Percentiles rank a stretch among this genome's conserved stretches.
These are phyloP conservation scores for Cichorium intybus DNA, from an alignment of 140 eudicot species.

Conservation along the genomic window DNA sequence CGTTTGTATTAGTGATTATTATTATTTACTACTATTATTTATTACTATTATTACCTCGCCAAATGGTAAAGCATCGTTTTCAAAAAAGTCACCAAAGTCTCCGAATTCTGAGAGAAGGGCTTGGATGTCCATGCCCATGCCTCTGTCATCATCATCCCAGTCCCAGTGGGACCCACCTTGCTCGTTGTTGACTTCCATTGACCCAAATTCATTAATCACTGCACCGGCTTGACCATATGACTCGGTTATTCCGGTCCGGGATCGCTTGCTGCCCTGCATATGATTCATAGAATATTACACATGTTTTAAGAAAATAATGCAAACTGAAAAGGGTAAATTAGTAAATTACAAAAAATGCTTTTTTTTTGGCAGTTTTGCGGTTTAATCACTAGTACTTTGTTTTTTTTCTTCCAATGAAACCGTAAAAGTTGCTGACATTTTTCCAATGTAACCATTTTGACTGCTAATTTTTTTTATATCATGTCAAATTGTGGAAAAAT, in stretches of 20 bases:
- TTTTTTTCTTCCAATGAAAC: too few relatives aligned
- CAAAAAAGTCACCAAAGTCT: constrained; percentile 97
- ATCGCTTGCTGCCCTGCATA: constrained; percentile 78
- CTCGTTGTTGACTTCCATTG: constrained; percentile 69
- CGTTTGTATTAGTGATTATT: too few relatives aligned
- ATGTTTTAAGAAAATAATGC: background rate
- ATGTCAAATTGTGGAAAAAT: too few relatives aligned
- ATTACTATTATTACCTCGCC: constrained; percentile 68
- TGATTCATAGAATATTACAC: background rate
- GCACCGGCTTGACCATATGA: constrained; percentile 73
- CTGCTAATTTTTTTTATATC: too few relatives aligned
- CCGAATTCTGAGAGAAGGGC: constrained; percentile 95
- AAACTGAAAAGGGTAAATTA: too few relatives aligned
- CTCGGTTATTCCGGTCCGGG: constrained; percentile 70
- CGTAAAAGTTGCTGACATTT: too few relatives aligned
- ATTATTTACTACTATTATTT: too few relatives aligned
- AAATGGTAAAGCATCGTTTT: constrained; percentile 85
- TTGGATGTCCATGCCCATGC: constrained; percentile 87
- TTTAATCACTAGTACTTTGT: too few relatives aligned
- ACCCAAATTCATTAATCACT: constrained; percentile 39
- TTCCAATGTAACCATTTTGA: too few relatives aligned
- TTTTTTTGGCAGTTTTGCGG: too few relatives aligned
- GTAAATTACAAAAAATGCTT: too few relatives aligned
- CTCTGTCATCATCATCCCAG: constrained; percentile 93
- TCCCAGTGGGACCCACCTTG: constrained; percentile 74